Percentiles rank a stretch among this genome's conserved stretches.
Evolutionary conservation across 495 filamentous ascomycete genomes (phyloP).

Genomic region (Venustampulla echinocandica): DNA sequence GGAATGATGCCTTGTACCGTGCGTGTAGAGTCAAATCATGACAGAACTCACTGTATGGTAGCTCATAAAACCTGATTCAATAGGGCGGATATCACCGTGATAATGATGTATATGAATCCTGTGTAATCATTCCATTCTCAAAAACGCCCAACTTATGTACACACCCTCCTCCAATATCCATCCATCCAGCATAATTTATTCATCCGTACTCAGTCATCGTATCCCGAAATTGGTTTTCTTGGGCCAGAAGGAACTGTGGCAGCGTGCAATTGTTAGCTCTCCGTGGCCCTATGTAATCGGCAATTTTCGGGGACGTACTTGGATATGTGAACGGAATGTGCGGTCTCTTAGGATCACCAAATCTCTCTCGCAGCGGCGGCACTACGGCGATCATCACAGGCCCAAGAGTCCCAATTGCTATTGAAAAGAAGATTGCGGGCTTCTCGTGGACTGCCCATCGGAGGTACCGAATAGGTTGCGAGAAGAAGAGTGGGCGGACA

Average conservation of each 20-base stretch:
- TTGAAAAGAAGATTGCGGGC: conserved; percentile 81
- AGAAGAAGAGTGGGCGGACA: conserved; percentile 67
- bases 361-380: conserved; percentile 55
- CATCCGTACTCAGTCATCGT: conserved; percentile 15
- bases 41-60: too few species aligned
- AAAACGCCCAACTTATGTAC: conserved; percentile 10
- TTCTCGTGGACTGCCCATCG: conserved; percentile 79
- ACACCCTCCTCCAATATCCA: not conserved
- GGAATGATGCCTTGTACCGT: too few species aligned
- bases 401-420: conserved; percentile 60
- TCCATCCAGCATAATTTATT: not conserved
- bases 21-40: too few species aligned
- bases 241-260: conserved; percentile 19
- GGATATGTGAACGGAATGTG: conserved; percentile 85
- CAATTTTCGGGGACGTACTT: conserved; percentile 38
- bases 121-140: too few species aligned
- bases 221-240: conserved; percentile 18
- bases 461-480: conserved; percentile 67
- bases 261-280: not conserved
- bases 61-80: too few species aligned
- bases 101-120: too few species aligned
- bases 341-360: conserved; percentile 60
- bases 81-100: too few species aligned
- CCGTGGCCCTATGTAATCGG: not conserved
- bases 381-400: conserved; percentile 58